A percentile compares a stretch with the other conserved stretches of the same genome.
phyloP scores from a whole-genome alignment of 352 stramenopile species.

The Bremia lactucae region DNA sequence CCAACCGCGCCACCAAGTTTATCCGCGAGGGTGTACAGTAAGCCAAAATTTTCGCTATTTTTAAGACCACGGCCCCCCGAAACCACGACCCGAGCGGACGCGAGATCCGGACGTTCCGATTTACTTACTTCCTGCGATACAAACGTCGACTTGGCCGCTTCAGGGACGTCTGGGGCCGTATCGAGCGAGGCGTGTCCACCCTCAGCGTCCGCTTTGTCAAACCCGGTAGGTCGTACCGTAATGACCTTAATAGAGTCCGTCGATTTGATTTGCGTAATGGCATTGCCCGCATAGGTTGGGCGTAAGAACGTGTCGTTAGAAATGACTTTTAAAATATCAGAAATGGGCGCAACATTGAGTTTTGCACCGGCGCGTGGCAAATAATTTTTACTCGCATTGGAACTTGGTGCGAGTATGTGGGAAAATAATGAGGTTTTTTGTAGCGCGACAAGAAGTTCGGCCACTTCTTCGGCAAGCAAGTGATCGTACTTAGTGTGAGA shows the following conservation, averaged over 20 bases:
- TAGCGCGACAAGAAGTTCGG: constrained; percentile 56
- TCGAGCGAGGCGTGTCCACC: constrained; percentile 68
- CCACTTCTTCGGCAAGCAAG: constrained; percentile 79
- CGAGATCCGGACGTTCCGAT: constrained; percentile 93
- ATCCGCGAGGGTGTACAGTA: constrained; percentile 96
- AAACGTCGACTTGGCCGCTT: constrained; percentile 78
- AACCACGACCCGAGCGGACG: constrained; percentile 90
- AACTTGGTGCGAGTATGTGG: constrained; percentile 91
- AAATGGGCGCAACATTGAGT: constrained; percentile 91
- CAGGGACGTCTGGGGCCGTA: constrained; percentile 40
- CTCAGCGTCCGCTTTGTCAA: constrained; percentile 90
- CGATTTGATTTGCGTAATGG: constrained; percentile 84
- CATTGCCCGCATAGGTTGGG: constrained; percentile 79
- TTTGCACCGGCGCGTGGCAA: constrained; percentile 91
- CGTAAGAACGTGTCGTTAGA: constrained; percentile 94
- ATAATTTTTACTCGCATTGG: constrained; percentile 96
- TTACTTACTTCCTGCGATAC: constrained; percentile 90
- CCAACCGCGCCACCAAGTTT: constrained; percentile 96
- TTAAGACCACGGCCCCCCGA: constrained; percentile 95
- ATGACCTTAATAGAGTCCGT: constrained; percentile 90
- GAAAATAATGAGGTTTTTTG: constrained; percentile 65
- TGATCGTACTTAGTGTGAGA: constrained; percentile 85
- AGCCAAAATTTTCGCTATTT: constrained; percentile 95
- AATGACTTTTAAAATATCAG: constrained; percentile 89
- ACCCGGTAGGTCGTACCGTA: constrained; percentile 93